Evolutionary conservation across 108 stramenopile species (phyloP).

Genomic region (Cyclostephanos tholiformis): DNA sequence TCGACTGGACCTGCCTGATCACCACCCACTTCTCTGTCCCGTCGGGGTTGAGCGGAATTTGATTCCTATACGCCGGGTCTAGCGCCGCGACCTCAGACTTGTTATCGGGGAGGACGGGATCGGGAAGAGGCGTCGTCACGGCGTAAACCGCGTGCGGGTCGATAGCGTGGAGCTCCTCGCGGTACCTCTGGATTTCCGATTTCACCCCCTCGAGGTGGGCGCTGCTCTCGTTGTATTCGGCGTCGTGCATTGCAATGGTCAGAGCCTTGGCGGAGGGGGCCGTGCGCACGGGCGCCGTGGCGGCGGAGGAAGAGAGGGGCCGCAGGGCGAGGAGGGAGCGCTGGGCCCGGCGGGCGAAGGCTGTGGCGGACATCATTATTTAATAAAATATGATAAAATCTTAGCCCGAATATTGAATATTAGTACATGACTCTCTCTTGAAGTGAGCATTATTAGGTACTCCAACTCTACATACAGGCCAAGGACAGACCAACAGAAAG

Average conservation of each 20-base stretch:
- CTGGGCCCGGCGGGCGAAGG: slow-evolving; percentile 38
- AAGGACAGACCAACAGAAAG: too few relatives aligned
- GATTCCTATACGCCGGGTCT: slow-evolving; percentile 66
- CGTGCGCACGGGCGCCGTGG: slow-evolving; percentile 20
- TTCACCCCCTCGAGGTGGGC: slow-evolving; percentile 37
- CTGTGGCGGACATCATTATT: slow-evolving; percentile 32
- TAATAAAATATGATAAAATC: too few relatives aligned
- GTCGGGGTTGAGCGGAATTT: slow-evolving; percentile 54
- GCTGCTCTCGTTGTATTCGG: slow-evolving; percentile 37
- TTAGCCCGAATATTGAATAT: too few relatives aligned
- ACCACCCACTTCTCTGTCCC: slow-evolving; percentile 70
- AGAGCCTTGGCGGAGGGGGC: slow-evolving; percentile 42
- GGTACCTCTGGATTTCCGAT: slow-evolving; percentile 42
- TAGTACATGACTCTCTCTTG: too few relatives aligned
- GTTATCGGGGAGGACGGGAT: slow-evolving; percentile 73
- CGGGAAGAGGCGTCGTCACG: slow-evolving; percentile 51
- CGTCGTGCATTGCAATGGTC: slow-evolving; percentile 36
- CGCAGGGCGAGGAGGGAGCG: slow-evolving; percentile 30
- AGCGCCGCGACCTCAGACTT: slow-evolving; percentile 75
- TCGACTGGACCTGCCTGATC: slow-evolving; percentile 71
- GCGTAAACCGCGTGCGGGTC: slow-evolving; percentile 49
- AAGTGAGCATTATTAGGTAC: too few relatives aligned
- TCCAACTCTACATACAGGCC: too few relatives aligned
- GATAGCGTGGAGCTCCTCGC: slow-evolving; percentile 34
- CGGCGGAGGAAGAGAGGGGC: slow-evolving; percentile 31